Percentiles rank a stretch among this genome's conserved stretches.
Conservation (phyloP, 176 grass and related monocot species). For the Raddia guianensis region DNA sequence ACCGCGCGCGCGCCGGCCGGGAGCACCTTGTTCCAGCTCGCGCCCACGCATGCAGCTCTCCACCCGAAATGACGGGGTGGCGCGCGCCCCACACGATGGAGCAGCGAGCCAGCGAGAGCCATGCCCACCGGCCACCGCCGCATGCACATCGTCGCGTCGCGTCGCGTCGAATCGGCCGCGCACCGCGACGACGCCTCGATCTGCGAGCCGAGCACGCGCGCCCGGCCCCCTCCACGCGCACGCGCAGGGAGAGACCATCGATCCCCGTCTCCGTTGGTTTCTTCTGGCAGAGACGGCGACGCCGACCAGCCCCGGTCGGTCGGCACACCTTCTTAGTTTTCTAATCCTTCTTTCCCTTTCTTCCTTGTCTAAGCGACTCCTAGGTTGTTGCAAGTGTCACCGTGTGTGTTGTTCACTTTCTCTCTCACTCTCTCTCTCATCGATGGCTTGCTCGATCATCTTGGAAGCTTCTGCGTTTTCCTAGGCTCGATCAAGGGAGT, state of each 20-base stretch:
- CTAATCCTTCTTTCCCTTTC: neutral
- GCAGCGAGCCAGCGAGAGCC: too few species aligned
- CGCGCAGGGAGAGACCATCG: too few species aligned
- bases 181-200: too few species aligned
- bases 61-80: too few species aligned
- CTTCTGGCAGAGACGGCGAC: neutral
- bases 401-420: too few species aligned
- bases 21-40: too few species aligned
- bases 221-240: too few species aligned
- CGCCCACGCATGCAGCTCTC: too few species aligned
- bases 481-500: neutral
- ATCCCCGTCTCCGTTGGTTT: neutral
- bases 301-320: slow-evolving; percentile 21
- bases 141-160: neutral
- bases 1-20: too few species aligned
- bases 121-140: too few species aligned
- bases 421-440: neutral
- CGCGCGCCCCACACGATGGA: too few species aligned
- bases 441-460: neutral
- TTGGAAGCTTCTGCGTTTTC: slow-evolving; percentile 16
- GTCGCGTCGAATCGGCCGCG: neutral
- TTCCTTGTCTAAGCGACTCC: neutral
- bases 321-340: neutral
- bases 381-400: slow-evolving; percentile 28
- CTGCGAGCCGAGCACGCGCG: too few species aligned